A percentile compares a stretch with the other conserved stretches of the same genome.
Evolutionary conservation across 1,284 basidiomycete genomes (phyloP).

Genomic region (Cutaneotrichosporon spelunceum): DNA sequence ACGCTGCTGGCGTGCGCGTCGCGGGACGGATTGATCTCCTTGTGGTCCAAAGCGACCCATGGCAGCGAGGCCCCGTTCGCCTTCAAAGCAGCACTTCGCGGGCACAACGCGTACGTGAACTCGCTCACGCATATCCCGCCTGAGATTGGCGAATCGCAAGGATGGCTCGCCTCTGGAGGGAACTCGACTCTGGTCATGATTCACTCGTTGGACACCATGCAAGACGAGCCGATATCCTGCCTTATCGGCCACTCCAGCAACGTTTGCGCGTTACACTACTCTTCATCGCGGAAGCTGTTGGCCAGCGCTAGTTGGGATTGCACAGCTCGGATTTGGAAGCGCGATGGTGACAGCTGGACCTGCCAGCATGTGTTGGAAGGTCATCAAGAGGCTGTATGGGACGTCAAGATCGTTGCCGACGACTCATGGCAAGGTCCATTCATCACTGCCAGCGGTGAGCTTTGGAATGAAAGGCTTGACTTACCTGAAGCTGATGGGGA

Average conservation of each 20-base stretch:
- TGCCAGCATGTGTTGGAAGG: background rate
- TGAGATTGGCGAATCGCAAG: background rate
- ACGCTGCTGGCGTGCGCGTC: background rate
- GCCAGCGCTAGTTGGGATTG: conserved; percentile 1
- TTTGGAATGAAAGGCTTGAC: background rate
- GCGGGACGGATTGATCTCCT: background rate
- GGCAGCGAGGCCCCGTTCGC: background rate
- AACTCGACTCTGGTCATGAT: conserved; percentile 5
- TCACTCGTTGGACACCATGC: background rate
- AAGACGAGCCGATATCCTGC: background rate
- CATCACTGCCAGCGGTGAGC: background rate
- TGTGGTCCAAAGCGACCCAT: background rate
- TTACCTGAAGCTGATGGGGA: background rate
- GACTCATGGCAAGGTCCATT: background rate
- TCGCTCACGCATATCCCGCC: background rate
- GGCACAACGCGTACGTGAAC: conserved; percentile 2
- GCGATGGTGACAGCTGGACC: background rate
- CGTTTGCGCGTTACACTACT: conserved; percentile 2
- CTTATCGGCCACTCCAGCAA: conserved; percentile 1
- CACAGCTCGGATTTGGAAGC: background rate
- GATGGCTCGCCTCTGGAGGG: background rate
- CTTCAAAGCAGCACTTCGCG: background rate
- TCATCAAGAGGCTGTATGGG: background rate
- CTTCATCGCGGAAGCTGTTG: background rate
- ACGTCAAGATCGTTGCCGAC: background rate